phyloP scores from a whole-genome alignment of 257 asterid species.

The Ehretia macrophylla region DNA sequence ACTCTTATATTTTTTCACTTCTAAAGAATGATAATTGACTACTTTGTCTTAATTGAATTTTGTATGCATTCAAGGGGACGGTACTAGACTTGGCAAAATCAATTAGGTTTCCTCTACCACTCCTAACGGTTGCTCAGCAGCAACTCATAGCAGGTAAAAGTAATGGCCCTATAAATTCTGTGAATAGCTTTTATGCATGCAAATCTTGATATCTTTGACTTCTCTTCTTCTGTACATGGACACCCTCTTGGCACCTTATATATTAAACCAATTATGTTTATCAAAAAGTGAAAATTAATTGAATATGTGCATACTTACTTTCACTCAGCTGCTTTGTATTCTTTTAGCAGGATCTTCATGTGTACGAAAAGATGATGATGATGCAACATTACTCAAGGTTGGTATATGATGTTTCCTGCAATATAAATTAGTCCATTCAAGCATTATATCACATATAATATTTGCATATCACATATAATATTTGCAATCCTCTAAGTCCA shows the following conservation, averaged over 20 bases:
- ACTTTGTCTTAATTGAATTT: constrained; percentile 7
- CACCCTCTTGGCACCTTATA: neutral
- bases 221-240: neutral
- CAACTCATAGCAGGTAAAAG: constrained; percentile 84
- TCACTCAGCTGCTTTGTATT: constrained; percentile 4
- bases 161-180: constrained; percentile 6
- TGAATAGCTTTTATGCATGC: neutral
- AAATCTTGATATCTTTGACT: neutral
- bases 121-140: constrained; percentile 79
- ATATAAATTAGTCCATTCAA: constrained; percentile 15
- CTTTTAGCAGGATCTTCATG: constrained; percentile 56
- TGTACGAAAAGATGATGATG: constrained; percentile 35
- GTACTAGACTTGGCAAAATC: constrained; percentile 73
- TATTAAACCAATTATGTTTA: neutral
- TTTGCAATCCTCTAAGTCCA: constrained; percentile 14
- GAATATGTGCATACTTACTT: neutral
- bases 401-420: constrained; percentile 1
- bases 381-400: constrained; percentile 59
- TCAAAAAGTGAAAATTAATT: neutral
- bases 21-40: constrained; percentile 6
- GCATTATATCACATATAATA: neutral
- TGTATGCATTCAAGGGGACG: constrained; percentile 47
- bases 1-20: neutral
- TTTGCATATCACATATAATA: neutral
- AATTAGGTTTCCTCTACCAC: constrained; percentile 69